phyloP scores from a whole-genome alignment of 208 protist species.

The Trypanosomatidae sp. region DNA sequence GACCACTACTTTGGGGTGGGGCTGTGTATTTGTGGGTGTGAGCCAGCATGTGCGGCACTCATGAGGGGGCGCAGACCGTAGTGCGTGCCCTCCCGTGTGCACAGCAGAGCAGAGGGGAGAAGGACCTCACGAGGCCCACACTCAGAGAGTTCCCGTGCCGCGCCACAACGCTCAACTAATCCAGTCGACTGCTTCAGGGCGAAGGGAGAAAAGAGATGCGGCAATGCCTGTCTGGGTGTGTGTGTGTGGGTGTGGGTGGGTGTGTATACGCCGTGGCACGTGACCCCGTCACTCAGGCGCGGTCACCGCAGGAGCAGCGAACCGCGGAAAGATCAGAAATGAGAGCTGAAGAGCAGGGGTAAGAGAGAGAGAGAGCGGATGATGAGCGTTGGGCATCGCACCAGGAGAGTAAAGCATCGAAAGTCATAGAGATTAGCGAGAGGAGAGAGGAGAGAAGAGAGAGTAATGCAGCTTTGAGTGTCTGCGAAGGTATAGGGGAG shows the following conservation, averaged over 20 bases:
- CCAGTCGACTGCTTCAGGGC: neutral
- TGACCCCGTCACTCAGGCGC: neutral
- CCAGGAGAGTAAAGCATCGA: neutral
- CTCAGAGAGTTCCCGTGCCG: neutral
- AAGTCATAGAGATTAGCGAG: neutral
- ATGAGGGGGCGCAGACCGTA: neutral
- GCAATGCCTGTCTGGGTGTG: neutral
- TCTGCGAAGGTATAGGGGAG: neutral
- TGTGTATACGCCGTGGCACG: neutral
- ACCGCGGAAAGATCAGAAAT: constrained; percentile 5
- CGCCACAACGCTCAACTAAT: neutral
- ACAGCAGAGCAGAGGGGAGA: neutral
- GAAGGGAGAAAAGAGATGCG: neutral
- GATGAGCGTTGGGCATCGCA: neutral
- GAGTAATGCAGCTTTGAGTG: neutral
- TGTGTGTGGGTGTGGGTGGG: neutral
- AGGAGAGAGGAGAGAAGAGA: neutral
- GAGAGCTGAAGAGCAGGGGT: neutral
- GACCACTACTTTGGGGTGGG: neutral
- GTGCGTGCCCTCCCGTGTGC: neutral
- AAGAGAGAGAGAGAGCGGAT: neutral
- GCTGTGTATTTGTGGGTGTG: neutral
- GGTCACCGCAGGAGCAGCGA: neutral
- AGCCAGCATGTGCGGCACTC: too few species aligned
- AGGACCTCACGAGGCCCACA: neutral